Conservation (phyloP, 2,329 filamentous ascomycete species). For the Dissoconium aciculare region DNA sequence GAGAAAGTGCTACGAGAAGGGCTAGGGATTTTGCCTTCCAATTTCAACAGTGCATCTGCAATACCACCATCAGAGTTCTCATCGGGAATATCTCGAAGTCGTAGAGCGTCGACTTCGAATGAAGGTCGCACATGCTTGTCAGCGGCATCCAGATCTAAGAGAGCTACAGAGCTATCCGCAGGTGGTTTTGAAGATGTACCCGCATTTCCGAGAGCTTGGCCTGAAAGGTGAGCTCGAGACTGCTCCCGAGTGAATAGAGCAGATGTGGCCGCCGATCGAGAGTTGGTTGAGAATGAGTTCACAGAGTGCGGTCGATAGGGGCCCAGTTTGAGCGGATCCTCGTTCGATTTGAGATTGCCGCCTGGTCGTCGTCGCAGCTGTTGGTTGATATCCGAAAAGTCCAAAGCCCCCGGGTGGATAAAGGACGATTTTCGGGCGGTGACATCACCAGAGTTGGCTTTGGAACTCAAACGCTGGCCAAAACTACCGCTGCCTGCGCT, state of each 20-base stretch:
- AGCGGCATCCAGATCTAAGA: conserved; percentile 40
- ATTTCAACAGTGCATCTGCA: conserved; percentile 79
- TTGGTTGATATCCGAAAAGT: conserved; percentile 19
- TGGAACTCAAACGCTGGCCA: no score
- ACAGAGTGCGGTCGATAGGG: conserved; percentile 30
- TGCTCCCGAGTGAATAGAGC: conserved; percentile 8
- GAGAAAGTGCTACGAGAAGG: conserved; percentile 7
- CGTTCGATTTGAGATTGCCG: conserved; percentile 33
- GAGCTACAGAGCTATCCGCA: conserved; percentile 23
- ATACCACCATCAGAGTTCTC: conserved; percentile 60
- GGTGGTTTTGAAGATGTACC: no score
- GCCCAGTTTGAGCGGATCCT: conserved; percentile 33
- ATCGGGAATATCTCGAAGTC: conserved; percentile 75
- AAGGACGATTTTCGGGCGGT: conserved; percentile 25
- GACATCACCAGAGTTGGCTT: background rate
- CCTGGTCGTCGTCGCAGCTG: conserved; percentile 35
- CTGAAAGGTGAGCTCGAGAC: conserved; percentile 11
- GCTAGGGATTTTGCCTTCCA: conserved; percentile 53
- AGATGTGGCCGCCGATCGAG: conserved; percentile 7
- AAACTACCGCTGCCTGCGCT: background rate
- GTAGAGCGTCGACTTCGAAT: conserved; percentile 77
- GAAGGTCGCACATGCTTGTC: conserved; percentile 47
- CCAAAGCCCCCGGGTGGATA: conserved; percentile 27
- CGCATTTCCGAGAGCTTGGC: conserved; percentile 4
- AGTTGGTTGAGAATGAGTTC: conserved; percentile 14